Conservation (phyloP, 164 flowering plant genomes). For the Pachysandra terminalis region DNA sequence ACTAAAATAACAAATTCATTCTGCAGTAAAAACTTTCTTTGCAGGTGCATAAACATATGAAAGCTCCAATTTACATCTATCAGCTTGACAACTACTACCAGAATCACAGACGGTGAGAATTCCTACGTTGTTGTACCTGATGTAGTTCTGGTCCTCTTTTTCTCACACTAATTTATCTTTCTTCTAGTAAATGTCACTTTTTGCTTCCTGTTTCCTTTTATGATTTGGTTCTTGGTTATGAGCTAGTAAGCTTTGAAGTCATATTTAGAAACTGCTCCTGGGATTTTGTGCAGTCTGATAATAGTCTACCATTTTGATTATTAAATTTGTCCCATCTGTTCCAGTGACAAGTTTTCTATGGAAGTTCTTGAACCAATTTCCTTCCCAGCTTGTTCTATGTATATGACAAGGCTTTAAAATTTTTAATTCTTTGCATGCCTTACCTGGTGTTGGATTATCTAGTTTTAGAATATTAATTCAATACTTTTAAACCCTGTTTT, state of each 20-base stretch:
- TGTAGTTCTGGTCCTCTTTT: background rate
- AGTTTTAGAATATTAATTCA: background rate
- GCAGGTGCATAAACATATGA: slow-evolving; percentile 62
- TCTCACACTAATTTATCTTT: background rate
- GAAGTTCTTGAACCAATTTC: too few species aligned
- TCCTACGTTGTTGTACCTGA: slow-evolving; percentile 1
- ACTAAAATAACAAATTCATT: too few species aligned
- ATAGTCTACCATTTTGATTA: background rate
- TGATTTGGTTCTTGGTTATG: background rate
- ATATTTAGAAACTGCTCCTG: background rate
- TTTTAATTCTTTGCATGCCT: background rate
- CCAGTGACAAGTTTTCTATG: too few species aligned
- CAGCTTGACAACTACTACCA: slow-evolving; percentile 84
- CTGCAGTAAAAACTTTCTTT: slow-evolving; percentile 10
- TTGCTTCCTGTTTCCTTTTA: background rate
- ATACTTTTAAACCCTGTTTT: background rate
- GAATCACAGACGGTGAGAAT: slow-evolving; percentile 71
- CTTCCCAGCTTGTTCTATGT: background rate
- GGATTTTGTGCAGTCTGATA: background rate
- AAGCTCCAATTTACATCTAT: slow-evolving; percentile 78
- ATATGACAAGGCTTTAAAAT: background rate
- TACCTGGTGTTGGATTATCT: background rate
- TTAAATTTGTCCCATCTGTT: too few species aligned
- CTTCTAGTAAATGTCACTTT: background rate
- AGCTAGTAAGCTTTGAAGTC: background rate